Base-by-base conservation (phyloP, 257 asterid species). In the Solanum appendiculatum region DNA sequence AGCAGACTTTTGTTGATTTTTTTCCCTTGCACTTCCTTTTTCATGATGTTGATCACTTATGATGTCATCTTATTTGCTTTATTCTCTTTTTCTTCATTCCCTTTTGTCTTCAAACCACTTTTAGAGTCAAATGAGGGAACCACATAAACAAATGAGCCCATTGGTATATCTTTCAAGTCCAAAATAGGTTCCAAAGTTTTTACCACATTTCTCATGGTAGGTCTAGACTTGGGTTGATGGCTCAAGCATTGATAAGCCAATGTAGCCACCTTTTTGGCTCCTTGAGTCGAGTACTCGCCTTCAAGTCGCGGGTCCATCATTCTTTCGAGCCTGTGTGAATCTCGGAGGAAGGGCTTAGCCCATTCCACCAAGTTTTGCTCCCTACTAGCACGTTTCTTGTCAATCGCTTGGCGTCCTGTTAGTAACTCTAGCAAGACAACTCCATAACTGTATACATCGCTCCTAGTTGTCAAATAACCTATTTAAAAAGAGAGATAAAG, bases 391-490 rank as follows among this genome's bases (percentile, higher is more conserved):
- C 98, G 95, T 31, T 46, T 91, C 36, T 92, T 93, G 88, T 96
- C 98, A 88, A 91, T 20, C 31, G 92, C 94, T 1, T 93, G 90
- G 86, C 81, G 89, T 20, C 99, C 98, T 0, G 96, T 93, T 16
- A 96, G 88, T 58, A 95, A 73, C 87, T 95, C 99, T 9, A 96
- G 86, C 6, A 96, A 86, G 11, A 95, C 98, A 5, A 96, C 98
- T 13, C 98, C 98, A 23, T 91, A 96, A 66, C 98, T 90, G 29
- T 96, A 96, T 1, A 95, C 96, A 37, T 96, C 99, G 44, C 90
- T 94, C 95, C 81, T 91, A 13, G 91, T 91, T 66, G 99, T 94
- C 91, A 95, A 91, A 85, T 93, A 98, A 31, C 98, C 99, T 96
- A 88, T 21, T 75, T 75, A 5, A 23, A 39, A 39, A 73, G 34